A percentile compares a stretch with the other conserved stretches of the same genome.
These are phyloP conservation scores for Amesomyces nigricolor DNA, from an alignment of 2,329 filamentous ascomycete species.

Conservation along the genomic window DNA sequence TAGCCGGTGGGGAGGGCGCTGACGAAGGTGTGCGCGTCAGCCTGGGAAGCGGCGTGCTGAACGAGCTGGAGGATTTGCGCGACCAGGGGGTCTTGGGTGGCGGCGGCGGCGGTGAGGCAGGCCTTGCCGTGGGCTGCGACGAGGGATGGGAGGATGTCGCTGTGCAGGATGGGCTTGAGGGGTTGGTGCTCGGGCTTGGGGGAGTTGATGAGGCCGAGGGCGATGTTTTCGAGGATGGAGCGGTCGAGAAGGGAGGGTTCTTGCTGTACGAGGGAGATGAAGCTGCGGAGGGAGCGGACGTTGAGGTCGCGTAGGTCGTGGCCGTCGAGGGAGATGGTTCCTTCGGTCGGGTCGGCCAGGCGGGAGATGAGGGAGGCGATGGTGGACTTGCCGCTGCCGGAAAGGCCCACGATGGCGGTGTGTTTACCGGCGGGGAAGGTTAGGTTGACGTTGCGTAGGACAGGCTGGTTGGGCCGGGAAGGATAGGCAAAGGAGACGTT, in stretches of 20 bases:
- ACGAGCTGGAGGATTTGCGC: not conserved
- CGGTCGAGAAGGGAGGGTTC: constrained; percentile 71
- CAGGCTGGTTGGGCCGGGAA: constrained; percentile 37
- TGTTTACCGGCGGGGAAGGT: constrained; percentile 25
- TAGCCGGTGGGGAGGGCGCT: constrained; percentile 47
- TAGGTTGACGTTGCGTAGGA: constrained; percentile 38
- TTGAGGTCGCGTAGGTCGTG: constrained; percentile 82
- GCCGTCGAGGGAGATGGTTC: constrained; percentile 76
- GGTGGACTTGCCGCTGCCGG: constrained; percentile 92
- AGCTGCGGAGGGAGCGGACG: constrained; percentile 82
- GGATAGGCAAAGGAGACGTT: constrained; percentile 41
- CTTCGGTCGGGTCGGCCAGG: constrained; percentile 80
- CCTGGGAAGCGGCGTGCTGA: constrained; percentile 9
- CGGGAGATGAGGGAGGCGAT: constrained; percentile 86
- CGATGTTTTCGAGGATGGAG: not conserved
- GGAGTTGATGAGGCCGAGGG: not conserved
- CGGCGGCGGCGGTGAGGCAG: not conserved
- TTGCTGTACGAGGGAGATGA: constrained; percentile 92
- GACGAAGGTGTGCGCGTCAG: constrained; percentile 28
- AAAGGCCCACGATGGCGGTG: constrained; percentile 64
- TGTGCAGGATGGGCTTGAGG: not conserved
- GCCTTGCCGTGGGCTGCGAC: not conserved
- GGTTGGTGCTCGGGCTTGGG: not conserved
- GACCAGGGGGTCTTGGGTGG: not conserved
- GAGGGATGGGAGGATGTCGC: not conserved